phyloP scores from a whole-genome alignment of 768 basidiomycete species.

The Steccherinum ochraceum region DNA sequence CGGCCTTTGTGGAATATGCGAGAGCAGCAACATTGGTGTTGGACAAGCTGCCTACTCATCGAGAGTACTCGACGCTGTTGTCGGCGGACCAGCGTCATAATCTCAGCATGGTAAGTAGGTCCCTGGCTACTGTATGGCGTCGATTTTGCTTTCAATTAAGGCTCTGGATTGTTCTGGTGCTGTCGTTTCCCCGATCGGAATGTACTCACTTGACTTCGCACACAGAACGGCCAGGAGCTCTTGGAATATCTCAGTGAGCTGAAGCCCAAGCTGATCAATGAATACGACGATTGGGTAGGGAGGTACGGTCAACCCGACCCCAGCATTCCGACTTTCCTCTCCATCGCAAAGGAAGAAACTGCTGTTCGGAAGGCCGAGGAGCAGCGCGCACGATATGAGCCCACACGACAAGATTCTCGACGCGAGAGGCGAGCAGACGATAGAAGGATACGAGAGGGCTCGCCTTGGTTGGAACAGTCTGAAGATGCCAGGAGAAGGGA shows the following conservation, averaged over 20 bases:
- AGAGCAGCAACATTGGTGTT: conserved; percentile 72
- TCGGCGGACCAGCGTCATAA: conserved; percentile 56
- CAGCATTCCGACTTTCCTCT: too few species aligned
- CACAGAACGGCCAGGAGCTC: conserved; percentile 72
- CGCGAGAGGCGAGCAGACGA: conserved; percentile 28
- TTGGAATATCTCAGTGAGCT: conserved; percentile 59
- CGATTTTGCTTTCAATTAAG: not conserved
- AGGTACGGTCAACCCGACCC: too few species aligned
- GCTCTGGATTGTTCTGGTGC: not conserved
- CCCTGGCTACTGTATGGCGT: not conserved
- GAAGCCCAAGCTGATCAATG: conserved; percentile 56
- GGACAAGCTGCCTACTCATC: conserved; percentile 71
- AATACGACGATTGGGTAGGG: conserved; percentile 53
- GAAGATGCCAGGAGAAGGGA: too few species aligned
- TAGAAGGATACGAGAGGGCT: too few species aligned
- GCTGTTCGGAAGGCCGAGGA: conserved; percentile 24
- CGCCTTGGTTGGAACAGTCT: too few species aligned
- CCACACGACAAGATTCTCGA: conserved; percentile 30
- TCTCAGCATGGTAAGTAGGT: conserved; percentile 53
- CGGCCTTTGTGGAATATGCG: conserved; percentile 67
- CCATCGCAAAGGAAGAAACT: conserved; percentile 18
- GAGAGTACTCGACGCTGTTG: conserved; percentile 54
- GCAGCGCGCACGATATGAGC: conserved; percentile 29
- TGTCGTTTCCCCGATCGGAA: not conserved
- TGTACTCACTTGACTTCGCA: not conserved